These are phyloP conservation scores for Salix koriyanagi DNA, from an alignment of 345 rosid genomes.

Conservation along the genomic window DNA sequence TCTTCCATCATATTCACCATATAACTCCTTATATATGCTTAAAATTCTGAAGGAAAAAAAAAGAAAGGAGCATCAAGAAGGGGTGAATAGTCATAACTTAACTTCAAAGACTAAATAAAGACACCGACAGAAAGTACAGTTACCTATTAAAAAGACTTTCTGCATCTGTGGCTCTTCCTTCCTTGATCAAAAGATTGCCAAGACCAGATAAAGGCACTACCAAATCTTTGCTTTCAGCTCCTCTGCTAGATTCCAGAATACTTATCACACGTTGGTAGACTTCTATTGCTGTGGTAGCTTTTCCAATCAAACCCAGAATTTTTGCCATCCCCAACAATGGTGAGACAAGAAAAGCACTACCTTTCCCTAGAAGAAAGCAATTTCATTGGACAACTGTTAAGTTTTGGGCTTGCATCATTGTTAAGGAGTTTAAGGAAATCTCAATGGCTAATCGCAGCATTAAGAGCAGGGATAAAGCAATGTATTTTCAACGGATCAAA, in stretches of 20 bases:
- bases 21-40: slow-evolving; percentile 51
- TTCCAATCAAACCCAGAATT: slow-evolving; percentile 58
- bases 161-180: slow-evolving; percentile 62
- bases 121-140: not conserved
- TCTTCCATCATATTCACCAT: slow-evolving; percentile 74
- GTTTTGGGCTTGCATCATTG: not conserved
- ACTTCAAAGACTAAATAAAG: slow-evolving; percentile 4
- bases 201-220: slow-evolving; percentile 62
- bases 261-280: slow-evolving; percentile 46
- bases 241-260: slow-evolving; percentile 64
- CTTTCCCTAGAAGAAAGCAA: slow-evolving; percentile 41
- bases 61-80: not conserved
- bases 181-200: slow-evolving; percentile 69
- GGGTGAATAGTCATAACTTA: slow-evolving; percentile 15
- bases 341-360: slow-evolving; percentile 52
- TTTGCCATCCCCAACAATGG: slow-evolving; percentile 81
- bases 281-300: slow-evolving; percentile 49
- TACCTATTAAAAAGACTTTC: slow-evolving; percentile 63
- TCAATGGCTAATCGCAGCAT: not conserved
- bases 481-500: not conserved
- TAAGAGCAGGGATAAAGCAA: not conserved
- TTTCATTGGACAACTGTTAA: not conserved
- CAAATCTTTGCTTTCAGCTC: slow-evolving; percentile 67
- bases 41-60: slow-evolving; percentile 38
- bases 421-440: not conserved